Evolutionary conservation across 768 basidiomycete genomes (phyloP).

Genomic region (Boletellus ananas): DNA sequence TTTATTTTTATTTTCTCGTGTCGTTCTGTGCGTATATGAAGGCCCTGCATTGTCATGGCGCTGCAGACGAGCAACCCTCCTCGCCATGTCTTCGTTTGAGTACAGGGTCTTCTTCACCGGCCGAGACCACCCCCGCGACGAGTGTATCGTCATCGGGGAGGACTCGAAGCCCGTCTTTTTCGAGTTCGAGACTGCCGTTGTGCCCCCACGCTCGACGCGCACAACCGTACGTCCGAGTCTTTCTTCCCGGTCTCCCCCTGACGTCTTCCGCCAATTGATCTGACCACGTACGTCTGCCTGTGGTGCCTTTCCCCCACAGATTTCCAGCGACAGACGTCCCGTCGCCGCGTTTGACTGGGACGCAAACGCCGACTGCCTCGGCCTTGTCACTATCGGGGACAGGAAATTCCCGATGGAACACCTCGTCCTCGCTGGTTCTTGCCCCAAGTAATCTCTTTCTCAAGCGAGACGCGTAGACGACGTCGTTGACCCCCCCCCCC

Average conservation of each 20-base stretch:
- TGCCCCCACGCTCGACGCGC: conserved; percentile 20
- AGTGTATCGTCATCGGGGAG: conserved; percentile 65
- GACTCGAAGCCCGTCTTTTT: conserved; percentile 57
- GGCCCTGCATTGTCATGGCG: conserved; percentile 9
- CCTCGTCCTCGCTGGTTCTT: conserved; percentile 53
- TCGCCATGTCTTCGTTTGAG: conserved; percentile 33
- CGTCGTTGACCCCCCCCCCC: not conserved
- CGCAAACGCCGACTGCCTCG: conserved; percentile 29
- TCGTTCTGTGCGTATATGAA: conserved; percentile 28
- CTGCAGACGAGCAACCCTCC: conserved; percentile 3
- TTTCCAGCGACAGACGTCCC: conserved; percentile 44
- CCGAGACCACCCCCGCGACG: conserved; percentile 60
- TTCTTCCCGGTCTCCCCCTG: conserved; percentile 6
- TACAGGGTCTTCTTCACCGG: conserved; percentile 69
- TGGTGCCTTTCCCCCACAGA: conserved; percentile 17
- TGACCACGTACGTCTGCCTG: too few relatives aligned
- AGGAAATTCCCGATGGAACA: conserved; percentile 59
- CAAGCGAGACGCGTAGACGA: not conserved
- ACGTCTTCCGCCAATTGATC: not conserved
- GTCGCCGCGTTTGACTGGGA: conserved; percentile 54
- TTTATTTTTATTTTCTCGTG: not conserved
- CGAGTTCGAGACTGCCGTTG: conserved; percentile 56
- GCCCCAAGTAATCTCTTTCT: conserved; percentile 38
- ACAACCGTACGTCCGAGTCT: conserved; percentile 29
- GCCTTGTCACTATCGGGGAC: conserved; percentile 48